A percentile compares a stretch with the other conserved stretches of the same genome.
These are phyloP conservation scores for Xylaria sp. DNA, from an alignment of 2,329 filamentous ascomycete species.

Conservation along the genomic window DNA sequence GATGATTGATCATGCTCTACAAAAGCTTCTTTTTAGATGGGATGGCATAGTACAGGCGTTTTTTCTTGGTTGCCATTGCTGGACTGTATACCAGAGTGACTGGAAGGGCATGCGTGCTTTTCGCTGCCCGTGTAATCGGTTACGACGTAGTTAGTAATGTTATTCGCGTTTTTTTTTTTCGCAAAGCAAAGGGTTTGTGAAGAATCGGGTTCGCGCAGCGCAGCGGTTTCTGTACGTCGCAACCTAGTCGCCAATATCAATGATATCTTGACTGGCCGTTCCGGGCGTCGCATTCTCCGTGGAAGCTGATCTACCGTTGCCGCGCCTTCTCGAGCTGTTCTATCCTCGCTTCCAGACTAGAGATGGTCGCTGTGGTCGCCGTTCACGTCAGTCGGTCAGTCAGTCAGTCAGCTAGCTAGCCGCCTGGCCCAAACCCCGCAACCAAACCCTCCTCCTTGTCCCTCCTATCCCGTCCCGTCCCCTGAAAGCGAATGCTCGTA, in stretches of 20 bases:
- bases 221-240: background rate
- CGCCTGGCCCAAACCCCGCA: no score
- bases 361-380: constrained; percentile 29
- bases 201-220: background rate
- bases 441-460: no score
- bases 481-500: no score
- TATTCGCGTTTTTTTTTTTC: no score
- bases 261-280: background rate
- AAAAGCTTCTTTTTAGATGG: constrained; percentile 19
- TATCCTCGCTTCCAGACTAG: constrained; percentile 35
- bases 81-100: background rate
- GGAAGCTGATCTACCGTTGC: constrained; percentile 6
- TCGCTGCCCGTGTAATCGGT: background rate
- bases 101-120: background rate
- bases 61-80: constrained; percentile 21
- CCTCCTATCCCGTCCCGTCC: no score
- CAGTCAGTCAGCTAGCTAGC: background rate
- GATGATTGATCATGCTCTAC: constrained; percentile 15
- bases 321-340: constrained; percentile 33
- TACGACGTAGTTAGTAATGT: background rate
- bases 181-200: no score
- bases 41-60: constrained; percentile 35
- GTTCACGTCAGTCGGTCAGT: constrained; percentile 3
- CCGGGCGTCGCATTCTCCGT: background rate
- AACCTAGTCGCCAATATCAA: background rate